Evolutionary conservation across 441 rosid genomes (phyloP), one percentile per base, ranked within the genome.

Genomic region (Adansonia gregorii): DNA sequence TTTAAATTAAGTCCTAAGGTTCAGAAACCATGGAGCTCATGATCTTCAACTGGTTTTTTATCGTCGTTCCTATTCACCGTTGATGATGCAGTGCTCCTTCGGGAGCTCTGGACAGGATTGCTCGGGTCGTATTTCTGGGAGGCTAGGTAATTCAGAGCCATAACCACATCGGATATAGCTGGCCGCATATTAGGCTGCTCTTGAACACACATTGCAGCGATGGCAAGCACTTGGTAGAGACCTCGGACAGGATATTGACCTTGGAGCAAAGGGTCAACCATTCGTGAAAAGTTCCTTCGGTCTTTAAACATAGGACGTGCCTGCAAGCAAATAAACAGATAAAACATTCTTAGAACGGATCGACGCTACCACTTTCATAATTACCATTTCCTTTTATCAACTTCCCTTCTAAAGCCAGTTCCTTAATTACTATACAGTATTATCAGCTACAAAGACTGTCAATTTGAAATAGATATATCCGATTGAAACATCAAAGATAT

Each of bases 141-240:
- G 8, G 84, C 82, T 7, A 86, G 87, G 83, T 78, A 86, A 78
- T 76, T 81, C 41, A 86, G 85, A 43, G 86, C 89, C 60, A 55
- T 58, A 78, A 86, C 89, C 2, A 86, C 87, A 61, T 86, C 87
- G 3, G 79, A n/a, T 73, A 79, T 74, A 9, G 49, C 79, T 0
- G 87, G 89, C 58, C 94, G 82, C 86, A 85, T 81, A 68, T 79
- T 82, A 20, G 94, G 90, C 72, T 87, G 86, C 22, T 89, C 91
- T 78, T 88, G 93, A 67, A 91, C 88, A n/a, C 94, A 91, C 94
- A 91, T 91, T 46, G 94, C 91, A 52, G 94, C 85, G 43, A 91
- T 88, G 9, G 92, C 94, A 39, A 89, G 86, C 0, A 89, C 89
- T 87, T 91, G 93, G 79, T 86, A 89, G 76, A 91, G 64, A 56